Evolutionary conservation across 73 alveolate species (phyloP).

Genomic region (Uronychia setigera): DNA sequence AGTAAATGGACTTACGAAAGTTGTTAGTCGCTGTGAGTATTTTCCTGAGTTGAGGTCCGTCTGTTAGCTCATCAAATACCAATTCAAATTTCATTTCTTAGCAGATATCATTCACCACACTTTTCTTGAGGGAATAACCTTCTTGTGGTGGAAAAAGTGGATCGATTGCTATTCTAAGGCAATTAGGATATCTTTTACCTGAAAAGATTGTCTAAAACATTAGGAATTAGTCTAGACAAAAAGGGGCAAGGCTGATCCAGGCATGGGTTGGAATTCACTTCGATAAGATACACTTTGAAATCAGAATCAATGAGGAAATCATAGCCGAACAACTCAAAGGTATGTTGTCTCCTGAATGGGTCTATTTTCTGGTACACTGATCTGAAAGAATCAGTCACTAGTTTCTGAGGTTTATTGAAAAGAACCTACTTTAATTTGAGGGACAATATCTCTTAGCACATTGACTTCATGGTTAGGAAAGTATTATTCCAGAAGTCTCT

Average conservation of each 20-base stretch:
- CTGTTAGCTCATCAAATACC: neutral
- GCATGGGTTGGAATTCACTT: slow-evolving; percentile 95
- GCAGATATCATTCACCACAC: neutral
- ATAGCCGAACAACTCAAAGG: slow-evolving; percentile 90
- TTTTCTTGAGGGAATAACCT: neutral
- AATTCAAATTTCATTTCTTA: neutral
- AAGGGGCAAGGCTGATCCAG: slow-evolving; percentile 92
- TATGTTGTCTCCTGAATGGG: slow-evolving; percentile 51
- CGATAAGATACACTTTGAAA: no score
- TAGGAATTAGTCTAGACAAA: slow-evolving; percentile 84
- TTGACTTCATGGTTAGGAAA: slow-evolving; percentile 16
- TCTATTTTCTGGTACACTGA: slow-evolving; percentile 62
- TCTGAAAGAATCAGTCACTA: slow-evolving; percentile 57
- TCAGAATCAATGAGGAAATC: slow-evolving; percentile 81
- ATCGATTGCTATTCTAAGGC: slow-evolving; percentile 86
- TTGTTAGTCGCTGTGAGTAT: no score
- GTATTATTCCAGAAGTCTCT: slow-evolving; percentile 26
- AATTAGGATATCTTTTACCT: neutral
- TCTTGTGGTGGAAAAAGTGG: slow-evolving; percentile 79
- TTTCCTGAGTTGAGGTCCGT: no score
- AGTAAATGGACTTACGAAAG: no score
- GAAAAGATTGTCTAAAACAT: slow-evolving; percentile 91
- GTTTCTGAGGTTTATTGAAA: neutral
- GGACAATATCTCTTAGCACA: slow-evolving; percentile 36
- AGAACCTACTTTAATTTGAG: slow-evolving; percentile 38